A percentile compares a stretch with the other conserved stretches of the same genome.
Evolutionary conservation across 1,139 yeast species (phyloP).

Genomic region (Scheffersomyces quercinus): DNA sequence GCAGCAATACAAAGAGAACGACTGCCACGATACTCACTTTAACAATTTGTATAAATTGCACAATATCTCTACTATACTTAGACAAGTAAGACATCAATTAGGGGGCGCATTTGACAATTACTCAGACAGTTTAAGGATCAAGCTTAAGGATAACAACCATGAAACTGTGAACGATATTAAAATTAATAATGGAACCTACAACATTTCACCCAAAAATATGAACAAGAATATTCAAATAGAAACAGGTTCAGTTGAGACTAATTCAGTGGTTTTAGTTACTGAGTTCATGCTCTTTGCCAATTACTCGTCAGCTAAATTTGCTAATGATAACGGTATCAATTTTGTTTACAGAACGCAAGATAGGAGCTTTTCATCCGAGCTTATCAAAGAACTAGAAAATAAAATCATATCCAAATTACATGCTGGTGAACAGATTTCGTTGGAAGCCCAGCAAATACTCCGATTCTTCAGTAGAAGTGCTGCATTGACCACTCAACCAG

Average conservation of each 20-base stretch:
- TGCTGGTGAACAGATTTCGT: constrained; percentile 15
- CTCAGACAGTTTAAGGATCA: not conserved
- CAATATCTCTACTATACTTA: constrained; percentile 28
- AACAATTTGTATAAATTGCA: constrained; percentile 30
- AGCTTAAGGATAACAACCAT: not conserved
- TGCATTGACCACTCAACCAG: constrained; percentile 21
- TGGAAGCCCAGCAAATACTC: constrained; percentile 11
- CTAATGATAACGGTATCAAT: constrained; percentile 49
- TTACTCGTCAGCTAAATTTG: constrained; percentile 56
- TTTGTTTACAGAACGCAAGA: constrained; percentile 52
- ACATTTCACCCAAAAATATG: constrained; percentile 8
- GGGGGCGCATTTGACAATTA: not conserved
- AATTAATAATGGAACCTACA: constrained; percentile 17
- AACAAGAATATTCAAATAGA: constrained; percentile 12
- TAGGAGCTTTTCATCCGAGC: constrained; percentile 25
- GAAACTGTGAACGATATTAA: constrained; percentile 1
- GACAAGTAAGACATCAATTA: constrained; percentile 17
- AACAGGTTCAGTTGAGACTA: constrained; percentile 6
- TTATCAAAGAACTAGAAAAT: constrained; percentile 42
- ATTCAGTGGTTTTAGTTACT: constrained; percentile 63
- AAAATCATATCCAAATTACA: constrained; percentile 24
- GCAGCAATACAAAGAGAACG: constrained; percentile 6
- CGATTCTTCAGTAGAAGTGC: not conserved
- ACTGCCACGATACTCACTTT: constrained; percentile 17
- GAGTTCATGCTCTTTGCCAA: constrained; percentile 85